Evolutionary conservation across 179 eudicot species (phyloP), one percentile per base, ranked within the genome.

Genomic region (Sideroxylon spinosum): DNA sequence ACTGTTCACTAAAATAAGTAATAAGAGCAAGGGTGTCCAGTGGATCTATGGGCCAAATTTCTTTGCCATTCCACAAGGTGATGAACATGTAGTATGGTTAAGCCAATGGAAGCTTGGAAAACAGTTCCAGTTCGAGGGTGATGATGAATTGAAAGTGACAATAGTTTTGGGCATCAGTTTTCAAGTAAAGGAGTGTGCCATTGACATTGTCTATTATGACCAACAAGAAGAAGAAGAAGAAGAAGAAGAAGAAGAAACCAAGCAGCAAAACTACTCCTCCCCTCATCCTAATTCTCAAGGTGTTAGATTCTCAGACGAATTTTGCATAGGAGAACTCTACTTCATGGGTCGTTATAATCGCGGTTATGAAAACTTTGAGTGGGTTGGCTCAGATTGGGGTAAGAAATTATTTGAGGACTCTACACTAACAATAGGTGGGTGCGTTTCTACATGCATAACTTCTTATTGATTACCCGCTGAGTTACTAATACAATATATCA

Each of bases 21-120:
- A 44, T 20, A 69, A 20, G 28, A 69, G 25, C 26, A 69, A 69
- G 73, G 73, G 22, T 69, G 14, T 44, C n/a, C 44, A 69, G 55
- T 69, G 73, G 73, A 22, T 19, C 12, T 69, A 69, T 69, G 25
- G 55, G 25, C 73, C 53, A 16, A 1, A 0, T 10, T 5, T 10
- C 52, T 17, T 37, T 16, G 73, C 6, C 22, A 44, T 69, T 37
- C 55, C 55, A 37, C 12, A 48, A 16, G 25, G 6, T 19, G 73
- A 5, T 4, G 53, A 69, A 69, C 22, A 37, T 2, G 44, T 69
- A 53, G 19, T 20, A 37, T 37, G 23, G 72, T 68, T 32, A 68
- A 29, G 72, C 72, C 72, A 68, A 12, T 68, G 72, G 72, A 46
- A 46, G 52, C 12, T 32, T 32, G 50, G 50, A 9, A 46, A 32